Conservation (phyloP, 305 asterid genomes). For the Fraxinus velutina region DNA sequence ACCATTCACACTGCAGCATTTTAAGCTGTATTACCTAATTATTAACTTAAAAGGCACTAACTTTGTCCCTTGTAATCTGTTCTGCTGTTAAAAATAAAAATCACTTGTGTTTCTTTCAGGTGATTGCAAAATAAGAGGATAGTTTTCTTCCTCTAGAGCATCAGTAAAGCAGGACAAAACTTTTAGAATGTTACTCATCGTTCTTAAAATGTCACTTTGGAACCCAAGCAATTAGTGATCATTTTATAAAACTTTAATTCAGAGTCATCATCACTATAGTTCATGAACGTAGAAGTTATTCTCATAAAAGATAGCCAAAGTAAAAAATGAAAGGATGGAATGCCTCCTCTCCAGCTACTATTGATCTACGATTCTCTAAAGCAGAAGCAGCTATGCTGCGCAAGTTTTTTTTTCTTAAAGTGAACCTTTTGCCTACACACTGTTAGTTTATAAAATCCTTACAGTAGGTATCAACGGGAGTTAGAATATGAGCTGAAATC, state of each 20-base stretch:
- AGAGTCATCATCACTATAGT: slow-evolving; percentile 9
- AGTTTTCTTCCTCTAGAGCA: neutral
- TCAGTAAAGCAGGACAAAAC: neutral
- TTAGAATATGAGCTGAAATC: neutral
- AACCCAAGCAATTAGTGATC: neutral
- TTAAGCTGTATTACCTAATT: neutral
- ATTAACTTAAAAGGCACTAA: neutral
- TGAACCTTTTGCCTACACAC: neutral
- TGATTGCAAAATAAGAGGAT: neutral
- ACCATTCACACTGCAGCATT: neutral
- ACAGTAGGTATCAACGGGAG: neutral
- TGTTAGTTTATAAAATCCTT: neutral
- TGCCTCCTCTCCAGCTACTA: neutral
- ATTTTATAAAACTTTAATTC: neutral
- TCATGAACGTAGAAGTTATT: neutral
- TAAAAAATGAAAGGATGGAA: neutral
- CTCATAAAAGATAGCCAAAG: neutral
- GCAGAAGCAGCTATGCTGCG: slow-evolving; percentile 3
- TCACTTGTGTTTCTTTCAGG: neutral
- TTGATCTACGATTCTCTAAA: slow-evolving; percentile 4
- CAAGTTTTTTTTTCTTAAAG: neutral
- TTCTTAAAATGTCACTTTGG: neutral
- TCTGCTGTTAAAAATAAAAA: neutral
- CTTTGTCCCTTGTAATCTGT: too few species aligned
- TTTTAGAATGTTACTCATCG: neutral